Percentiles rank a stretch among this genome's conserved stretches.
Evolutionary conservation across 345 rosid species (phyloP).

Genomic region (Sonneratia alba): DNA sequence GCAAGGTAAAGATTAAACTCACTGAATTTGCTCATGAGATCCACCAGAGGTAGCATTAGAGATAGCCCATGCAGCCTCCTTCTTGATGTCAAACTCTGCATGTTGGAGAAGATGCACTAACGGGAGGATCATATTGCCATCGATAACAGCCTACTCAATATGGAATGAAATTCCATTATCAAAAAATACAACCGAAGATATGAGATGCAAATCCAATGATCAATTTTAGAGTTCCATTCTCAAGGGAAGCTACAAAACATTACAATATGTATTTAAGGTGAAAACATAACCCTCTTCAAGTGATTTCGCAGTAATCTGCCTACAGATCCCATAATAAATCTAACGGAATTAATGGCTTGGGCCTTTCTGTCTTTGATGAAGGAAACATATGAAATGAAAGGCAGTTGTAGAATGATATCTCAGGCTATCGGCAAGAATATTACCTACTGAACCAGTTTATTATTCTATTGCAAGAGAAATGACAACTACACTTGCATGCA

Average conservation of each 20-base stretch:
- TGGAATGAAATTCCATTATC: not conserved
- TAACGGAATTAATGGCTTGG: too few species aligned
- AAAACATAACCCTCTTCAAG: not conserved
- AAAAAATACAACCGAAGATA: not conserved
- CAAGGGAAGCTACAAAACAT: not conserved
- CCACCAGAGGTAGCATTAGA: constrained; percentile 92
- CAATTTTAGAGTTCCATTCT: not conserved
- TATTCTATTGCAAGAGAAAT: not conserved
- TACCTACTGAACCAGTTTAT: not conserved
- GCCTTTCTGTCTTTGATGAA: not conserved
- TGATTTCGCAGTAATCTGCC: not conserved
- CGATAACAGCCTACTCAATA: constrained; percentile 52
- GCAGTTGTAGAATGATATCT: not conserved
- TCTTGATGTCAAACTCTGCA: constrained; percentile 80
- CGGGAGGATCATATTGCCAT: constrained; percentile 56
- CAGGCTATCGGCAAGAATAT: not conserved
- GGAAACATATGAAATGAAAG: not conserved
- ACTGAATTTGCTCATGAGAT: constrained; percentile 78
- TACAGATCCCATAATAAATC: not conserved
- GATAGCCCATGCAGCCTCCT: constrained; percentile 87
- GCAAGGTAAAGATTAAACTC: constrained; percentile 9
- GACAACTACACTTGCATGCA: not conserved
- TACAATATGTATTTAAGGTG: not conserved
- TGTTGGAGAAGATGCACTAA: constrained; percentile 68
- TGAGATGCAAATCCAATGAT: not conserved